Conservation (phyloP, 768 basidiomycete species). For the Kwoniella sp. region DNA sequence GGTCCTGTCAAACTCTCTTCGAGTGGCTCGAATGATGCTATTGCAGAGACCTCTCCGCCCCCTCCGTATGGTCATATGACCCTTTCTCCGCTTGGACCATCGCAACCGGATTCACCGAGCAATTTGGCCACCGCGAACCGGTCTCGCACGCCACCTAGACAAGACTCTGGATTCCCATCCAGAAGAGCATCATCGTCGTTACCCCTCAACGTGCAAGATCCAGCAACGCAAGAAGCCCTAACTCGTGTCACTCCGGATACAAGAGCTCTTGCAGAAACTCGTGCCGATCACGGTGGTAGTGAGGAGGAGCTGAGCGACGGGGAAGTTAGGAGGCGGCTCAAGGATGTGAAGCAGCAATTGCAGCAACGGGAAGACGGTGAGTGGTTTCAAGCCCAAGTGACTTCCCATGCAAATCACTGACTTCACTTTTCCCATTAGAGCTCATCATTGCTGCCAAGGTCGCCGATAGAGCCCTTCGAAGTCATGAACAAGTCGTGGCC, state of each 20-base stretch:
- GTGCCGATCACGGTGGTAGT: slow-evolving; percentile 13
- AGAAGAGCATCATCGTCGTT: slow-evolving; percentile 13
- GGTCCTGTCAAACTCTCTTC: neutral
- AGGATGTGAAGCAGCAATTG: slow-evolving; percentile 26
- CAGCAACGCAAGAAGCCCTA: slow-evolving; percentile 15
- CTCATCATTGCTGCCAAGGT: slow-evolving; percentile 43
- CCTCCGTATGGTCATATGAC: slow-evolving; percentile 41
- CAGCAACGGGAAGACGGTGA: slow-evolving; percentile 38
- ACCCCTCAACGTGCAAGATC: slow-evolving; percentile 17
- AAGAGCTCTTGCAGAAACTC: neutral
- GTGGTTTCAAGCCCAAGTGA: slow-evolving; percentile 1
- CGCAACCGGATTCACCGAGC: slow-evolving; percentile 1
- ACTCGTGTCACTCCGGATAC: neutral
- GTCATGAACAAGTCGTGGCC: slow-evolving; percentile 35
- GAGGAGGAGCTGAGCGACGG: slow-evolving; percentile 31
- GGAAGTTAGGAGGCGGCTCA: slow-evolving; percentile 21
- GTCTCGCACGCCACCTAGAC: slow-evolving; percentile 14
- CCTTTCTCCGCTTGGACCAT: neutral
- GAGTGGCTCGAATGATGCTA: neutral
- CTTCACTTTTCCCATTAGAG: slow-evolving; percentile 23
- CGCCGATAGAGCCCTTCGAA: slow-evolving; percentile 37
- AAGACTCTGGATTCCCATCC: slow-evolving; percentile 19
- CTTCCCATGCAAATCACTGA: slow-evolving; percentile 6
- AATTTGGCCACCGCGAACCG: neutral
- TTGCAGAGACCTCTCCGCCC: slow-evolving; percentile 42